Base-by-base conservation (phyloP, 257 asterid genomes). In the Agastache rugosa region DNA sequence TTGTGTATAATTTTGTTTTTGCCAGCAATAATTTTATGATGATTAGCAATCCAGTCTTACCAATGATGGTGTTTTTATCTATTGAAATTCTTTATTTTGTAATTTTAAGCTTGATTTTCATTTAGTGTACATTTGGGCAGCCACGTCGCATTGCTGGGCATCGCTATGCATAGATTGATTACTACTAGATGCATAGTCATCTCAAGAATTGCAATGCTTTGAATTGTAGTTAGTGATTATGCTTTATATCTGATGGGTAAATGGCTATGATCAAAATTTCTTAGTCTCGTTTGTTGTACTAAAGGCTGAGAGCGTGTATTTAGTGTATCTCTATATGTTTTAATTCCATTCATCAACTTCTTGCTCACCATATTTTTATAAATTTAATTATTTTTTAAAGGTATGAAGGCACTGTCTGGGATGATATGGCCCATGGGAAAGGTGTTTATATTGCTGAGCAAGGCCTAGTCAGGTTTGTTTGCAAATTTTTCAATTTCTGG, bases 401-500 rank as follows among this genome's bases (percentile, higher is more conserved):
- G 87, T 95, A 92, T 79, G 99, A 95, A 89, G 99, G 99, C 81
- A 95, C 99, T 68, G 98, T 95, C 42, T 95, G 99, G 99, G 99
- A 95, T 89, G 99, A 95, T 82, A 69, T 84, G 84, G 99, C 99
- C 64, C 99, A 95, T 84, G 99, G 99, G 29, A 95, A 89, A 81
- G 99, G 99, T 63, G 99, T 95, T 23, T 89, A 64, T 77, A 88
- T 88, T 27, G 98, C 93, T 27, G 96, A 89, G 89, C 81, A 85
- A 39, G 98, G 96, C 81, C 87, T 92, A 65, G 97, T 95, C 87
- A 92, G 99, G 99, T 95, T 72, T 72, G 89, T 80, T 54, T 17
- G 71, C 25, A 19, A 29, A 47, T 58, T 17, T 62, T 31, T 74
- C 29, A 65, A 48, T 59, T 41, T 55, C 41, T 29, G 42, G 11